Evolutionary conservation across 345 rosid species (phyloP), one percentile per base, ranked within the genome.

Genomic region (Mallotus nudiflorus): DNA sequence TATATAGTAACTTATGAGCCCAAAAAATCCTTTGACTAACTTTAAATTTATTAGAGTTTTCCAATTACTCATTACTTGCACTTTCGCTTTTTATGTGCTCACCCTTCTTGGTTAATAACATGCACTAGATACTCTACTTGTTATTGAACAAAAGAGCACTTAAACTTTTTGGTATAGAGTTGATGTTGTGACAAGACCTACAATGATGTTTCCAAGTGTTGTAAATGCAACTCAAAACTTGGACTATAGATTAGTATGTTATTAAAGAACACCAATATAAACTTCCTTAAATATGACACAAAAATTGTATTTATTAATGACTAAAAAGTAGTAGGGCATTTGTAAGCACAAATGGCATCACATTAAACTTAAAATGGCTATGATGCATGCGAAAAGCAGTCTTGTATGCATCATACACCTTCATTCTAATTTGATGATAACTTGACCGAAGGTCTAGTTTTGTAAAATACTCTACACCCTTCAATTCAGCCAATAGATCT

Each of bases 361-460:
- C 65, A 0, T 35, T 2, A 1, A 37, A 37, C 1, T 60, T 18
- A 0, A 19, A 27, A 9, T 27, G 39, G 0, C 25, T 20, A 0
- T 24, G 0, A 1, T 45, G 25, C 0, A 6, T 33, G 37, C n/a
- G n/a, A n/a, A n/a, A n/a, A n/a, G n/a, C n/a, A 33, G 53, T 63
- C 0, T 39, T 15, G 0, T 44, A 63, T 0, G 54, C 3, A 0
- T 63, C 53, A 0, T 0, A 2, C 1, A 0, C 31, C 1, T 3
- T 12, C 39, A 63, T 45, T 3, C 16, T 0, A 6, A 63, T 45
- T 3, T 63, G 16, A 12, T 7, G 16, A 9, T 45, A 27, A 1
- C 53, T 22, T 1, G 3, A n/a, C 3, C 9, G 3, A 1, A 22
- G 7, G 5, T 10, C 19, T 33, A 33, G 6, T 6, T 33, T 33